Percentiles rank a stretch among this genome's conserved stretches.
Evolutionary conservation across 768 basidiomycete species (phyloP).

Genomic region (Lentinula guzmanii): DNA sequence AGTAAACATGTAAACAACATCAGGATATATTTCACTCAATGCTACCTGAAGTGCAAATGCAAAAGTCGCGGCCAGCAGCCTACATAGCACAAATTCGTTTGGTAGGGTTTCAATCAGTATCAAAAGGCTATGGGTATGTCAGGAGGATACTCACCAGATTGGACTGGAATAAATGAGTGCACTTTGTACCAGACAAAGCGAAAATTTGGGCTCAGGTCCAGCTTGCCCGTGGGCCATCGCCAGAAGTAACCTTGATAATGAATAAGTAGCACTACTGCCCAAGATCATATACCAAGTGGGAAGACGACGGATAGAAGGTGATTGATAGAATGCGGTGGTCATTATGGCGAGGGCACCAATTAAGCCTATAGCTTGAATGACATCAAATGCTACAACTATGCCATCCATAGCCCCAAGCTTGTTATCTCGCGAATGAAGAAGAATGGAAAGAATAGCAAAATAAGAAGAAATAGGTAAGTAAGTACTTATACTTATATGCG

Average conservation of each 20-base stretch:
- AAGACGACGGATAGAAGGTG: neutral
- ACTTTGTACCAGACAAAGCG: neutral
- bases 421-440: too few species aligned
- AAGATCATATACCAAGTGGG: slow-evolving; percentile 1
- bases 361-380: neutral
- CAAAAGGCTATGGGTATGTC: neutral
- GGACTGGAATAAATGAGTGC: neutral
- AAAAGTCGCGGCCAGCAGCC: neutral
- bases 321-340: neutral
- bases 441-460: too few species aligned
- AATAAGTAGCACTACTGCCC: neutral
- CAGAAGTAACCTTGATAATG: neutral
- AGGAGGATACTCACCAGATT: neutral
- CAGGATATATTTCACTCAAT: neutral
- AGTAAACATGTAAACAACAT: neutral
- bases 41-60: neutral
- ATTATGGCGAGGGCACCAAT: neutral
- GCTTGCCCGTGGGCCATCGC: neutral
- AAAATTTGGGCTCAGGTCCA: neutral
- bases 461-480: too few species aligned
- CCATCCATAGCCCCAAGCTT: neutral
- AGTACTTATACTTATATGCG: too few species aligned
- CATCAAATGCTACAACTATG: neutral
- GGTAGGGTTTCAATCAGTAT: neutral
- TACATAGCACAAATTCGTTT: neutral